phyloP scores from a whole-genome alignment of 2,329 filamentous ascomycete species.

The Colletotrichum endophyticum region DNA sequence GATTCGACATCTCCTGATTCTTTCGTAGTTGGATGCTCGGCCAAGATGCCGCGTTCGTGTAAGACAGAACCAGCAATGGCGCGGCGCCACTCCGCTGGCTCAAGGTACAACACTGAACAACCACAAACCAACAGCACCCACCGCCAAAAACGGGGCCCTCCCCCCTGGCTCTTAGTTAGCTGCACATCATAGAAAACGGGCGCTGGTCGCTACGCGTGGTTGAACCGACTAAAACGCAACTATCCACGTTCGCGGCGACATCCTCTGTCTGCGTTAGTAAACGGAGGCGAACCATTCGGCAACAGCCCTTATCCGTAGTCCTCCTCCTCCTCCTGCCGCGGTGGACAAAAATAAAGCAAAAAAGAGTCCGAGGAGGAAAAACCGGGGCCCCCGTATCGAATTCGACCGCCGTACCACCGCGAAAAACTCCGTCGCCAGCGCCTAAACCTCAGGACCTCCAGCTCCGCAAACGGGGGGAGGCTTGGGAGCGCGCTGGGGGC shows the following conservation, averaged over 20 bases:
- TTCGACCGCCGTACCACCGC: conserved; percentile 16
- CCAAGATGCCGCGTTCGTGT: neutral
- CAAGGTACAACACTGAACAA: neutral
- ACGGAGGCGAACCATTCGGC: neutral
- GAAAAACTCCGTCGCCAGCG: conserved; percentile 1
- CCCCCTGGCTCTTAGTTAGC: neutral
- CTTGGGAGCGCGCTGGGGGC: neutral
- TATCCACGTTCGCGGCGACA: neutral
- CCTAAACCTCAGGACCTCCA: neutral
- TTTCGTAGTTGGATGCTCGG: neutral
- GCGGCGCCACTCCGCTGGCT: neutral
- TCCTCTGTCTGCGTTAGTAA: neutral
- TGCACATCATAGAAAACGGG: neutral
- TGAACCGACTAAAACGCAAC: neutral
- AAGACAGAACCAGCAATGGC: neutral
- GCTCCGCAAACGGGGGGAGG: conserved; percentile 16
- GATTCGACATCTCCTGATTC: neutral
- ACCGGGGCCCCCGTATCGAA: neutral
- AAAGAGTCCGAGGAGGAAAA: neutral
- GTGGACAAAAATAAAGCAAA: neutral
- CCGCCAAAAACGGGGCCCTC: neutral
- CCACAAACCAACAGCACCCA: neutral
- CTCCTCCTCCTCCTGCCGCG: neutral
- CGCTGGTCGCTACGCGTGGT: neutral
- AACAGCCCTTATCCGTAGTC: neutral